phyloP scores from a whole-genome alignment of 768 basidiomycete genomes.

The Suillus fuscotomentosus region DNA sequence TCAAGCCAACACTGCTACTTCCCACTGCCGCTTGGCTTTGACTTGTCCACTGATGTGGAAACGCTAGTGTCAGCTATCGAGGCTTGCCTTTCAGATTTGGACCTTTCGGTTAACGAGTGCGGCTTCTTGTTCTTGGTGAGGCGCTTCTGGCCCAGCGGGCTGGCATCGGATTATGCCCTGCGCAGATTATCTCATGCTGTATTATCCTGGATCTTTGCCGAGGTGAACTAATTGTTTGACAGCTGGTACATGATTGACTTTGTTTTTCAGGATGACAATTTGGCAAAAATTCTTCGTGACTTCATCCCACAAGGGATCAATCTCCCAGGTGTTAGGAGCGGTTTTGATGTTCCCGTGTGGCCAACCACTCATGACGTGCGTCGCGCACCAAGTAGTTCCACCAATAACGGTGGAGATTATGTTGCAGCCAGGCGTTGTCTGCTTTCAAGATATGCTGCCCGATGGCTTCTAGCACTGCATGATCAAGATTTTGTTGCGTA shows the following conservation, averaged over 20 bases:
- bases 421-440: constrained; percentile 56
- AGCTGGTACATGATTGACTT: not conserved
- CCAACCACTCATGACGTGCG: constrained; percentile 36
- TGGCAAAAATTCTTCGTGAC: constrained; percentile 66
- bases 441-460: constrained; percentile 52
- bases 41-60: constrained; percentile 72
- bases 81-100: constrained; percentile 64
- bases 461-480: constrained; percentile 73
- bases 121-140: constrained; percentile 68
- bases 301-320: constrained; percentile 56
- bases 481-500: constrained; percentile 57
- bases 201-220: constrained; percentile 69
- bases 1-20: constrained; percentile 54
- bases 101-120: constrained; percentile 72
- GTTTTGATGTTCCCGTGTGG: constrained; percentile 50
- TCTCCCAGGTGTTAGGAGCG: constrained; percentile 64
- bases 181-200: constrained; percentile 57
- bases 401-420: constrained; percentile 70
- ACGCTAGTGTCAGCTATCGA: constrained; percentile 70
- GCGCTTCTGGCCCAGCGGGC: constrained; percentile 71
- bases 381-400: constrained; percentile 38
- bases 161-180: constrained; percentile 70
- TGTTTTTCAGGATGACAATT: constrained; percentile 54
- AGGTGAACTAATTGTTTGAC: constrained; percentile 41
- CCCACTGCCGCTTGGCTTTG: constrained; percentile 68